Percentiles rank a stretch among this genome's conserved stretches.
These are phyloP conservation scores for rapeseed (Brassica napus) DNA, from an alignment of 345 rosid genomes.

Conservation along the genomic window Da-Ae NC_063440.1:26883001-26883500, in stretches of 20 bases:
- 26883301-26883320: not conserved
- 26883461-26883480: too few species aligned
- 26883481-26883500: too few species aligned
- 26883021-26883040: not conserved
- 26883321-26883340: not conserved
- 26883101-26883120: not conserved
- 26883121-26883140: not conserved
- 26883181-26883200: not conserved
- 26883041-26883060: slow-evolving; percentile 11
- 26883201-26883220: not conserved
- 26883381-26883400: too few species aligned
- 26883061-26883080: not conserved
- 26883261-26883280: not conserved
- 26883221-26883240: not conserved
- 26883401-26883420: too few species aligned
- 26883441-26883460: too few species aligned
- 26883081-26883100: not conserved
- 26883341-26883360: not conserved
- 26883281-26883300: not conserved
- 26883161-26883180: not conserved
- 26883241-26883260: not conserved
- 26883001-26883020: slow-evolving; percentile 16
- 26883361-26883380: not conserved
- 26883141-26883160: not conserved
- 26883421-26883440: too few species aligned